Conservation (phyloP, 805 yeast species). For the Yueomyces sinensis region DNA sequence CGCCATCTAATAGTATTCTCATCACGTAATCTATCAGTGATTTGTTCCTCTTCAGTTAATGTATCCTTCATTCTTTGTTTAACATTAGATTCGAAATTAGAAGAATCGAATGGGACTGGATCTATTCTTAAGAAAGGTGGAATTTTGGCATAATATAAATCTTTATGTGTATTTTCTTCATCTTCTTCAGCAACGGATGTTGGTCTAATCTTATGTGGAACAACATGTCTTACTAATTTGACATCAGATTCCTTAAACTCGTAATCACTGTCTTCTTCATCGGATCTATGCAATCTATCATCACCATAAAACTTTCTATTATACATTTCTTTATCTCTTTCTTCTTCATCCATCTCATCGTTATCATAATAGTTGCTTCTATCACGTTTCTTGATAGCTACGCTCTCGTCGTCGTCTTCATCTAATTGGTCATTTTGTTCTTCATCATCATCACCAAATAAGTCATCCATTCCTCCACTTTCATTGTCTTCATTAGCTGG, state of each 20-base stretch:
- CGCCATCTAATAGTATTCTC: conserved; percentile 93
- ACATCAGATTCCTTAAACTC: conserved; percentile 24
- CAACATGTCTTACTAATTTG: conserved; percentile 29
- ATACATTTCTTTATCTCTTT: conserved; percentile 23
- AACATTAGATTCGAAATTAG: conserved; percentile 38
- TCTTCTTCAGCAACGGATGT: conserved; percentile 23
- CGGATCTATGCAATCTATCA: conserved; percentile 14
- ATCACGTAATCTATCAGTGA: conserved; percentile 54
- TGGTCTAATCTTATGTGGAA: conserved; percentile 31
- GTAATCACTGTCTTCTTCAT: conserved; percentile 23
- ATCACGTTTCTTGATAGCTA: conserved; percentile 7
- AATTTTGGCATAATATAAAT: conserved; percentile 42
- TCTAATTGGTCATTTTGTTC: conserved; percentile 16
- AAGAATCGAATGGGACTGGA: conserved; percentile 80
- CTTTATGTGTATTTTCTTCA: conserved; percentile 22
- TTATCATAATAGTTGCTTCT: conserved; percentile 17
- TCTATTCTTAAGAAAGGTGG: conserved; percentile 79
- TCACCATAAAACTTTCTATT: conserved; percentile 25
- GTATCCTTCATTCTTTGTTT: conserved; percentile 24
- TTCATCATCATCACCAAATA: conserved; percentile 29
- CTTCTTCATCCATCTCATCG: conserved; percentile 25
- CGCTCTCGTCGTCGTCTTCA: conserved; percentile 6
- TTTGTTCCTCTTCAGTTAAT: conserved; percentile 32
- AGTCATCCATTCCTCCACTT: conserved; percentile 30
- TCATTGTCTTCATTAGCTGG: too few species aligned